Evolutionary conservation across 2,329 filamentous ascomycete genomes (phyloP).

Genomic region (Beauveria sp.): DNA sequence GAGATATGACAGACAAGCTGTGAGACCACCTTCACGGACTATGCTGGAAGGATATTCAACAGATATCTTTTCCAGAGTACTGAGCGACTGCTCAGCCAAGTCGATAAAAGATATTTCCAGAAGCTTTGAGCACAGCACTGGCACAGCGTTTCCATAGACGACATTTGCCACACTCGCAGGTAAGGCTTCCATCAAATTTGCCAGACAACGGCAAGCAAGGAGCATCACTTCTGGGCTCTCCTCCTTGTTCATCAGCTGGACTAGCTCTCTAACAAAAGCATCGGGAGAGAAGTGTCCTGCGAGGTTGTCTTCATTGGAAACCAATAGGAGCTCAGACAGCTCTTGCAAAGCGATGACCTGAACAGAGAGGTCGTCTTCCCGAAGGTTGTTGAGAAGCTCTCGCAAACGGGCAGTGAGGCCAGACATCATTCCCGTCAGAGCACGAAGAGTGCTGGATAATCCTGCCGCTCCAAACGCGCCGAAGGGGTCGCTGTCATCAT

Average conservation of each 20-base stretch:
- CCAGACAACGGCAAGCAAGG: conserved; percentile 87
- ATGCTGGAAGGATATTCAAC: conserved; percentile 92
- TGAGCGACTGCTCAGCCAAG: conserved; percentile 91
- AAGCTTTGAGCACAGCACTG: conserved; percentile 88
- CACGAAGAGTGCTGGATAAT: conserved; percentile 74
- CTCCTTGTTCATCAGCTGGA: conserved; percentile 86
- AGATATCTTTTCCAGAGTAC: conserved; percentile 95
- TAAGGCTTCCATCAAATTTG: conserved; percentile 95
- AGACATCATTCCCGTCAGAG: conserved; percentile 86
- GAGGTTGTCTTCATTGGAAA: conserved; percentile 94
- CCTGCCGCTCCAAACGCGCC: conserved; percentile 62
- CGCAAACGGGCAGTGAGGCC: conserved; percentile 73
- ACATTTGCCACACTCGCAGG: conserved; percentile 90
- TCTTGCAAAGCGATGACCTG: conserved; percentile 92
- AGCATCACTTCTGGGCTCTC: conserved; percentile 98
- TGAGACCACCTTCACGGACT: conserved; percentile 89
- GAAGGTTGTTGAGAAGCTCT: conserved; percentile 67
- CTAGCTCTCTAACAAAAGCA: conserved; percentile 89
- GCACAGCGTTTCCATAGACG: conserved; percentile 94
- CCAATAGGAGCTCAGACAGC: conserved; percentile 82
- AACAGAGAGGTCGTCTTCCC: conserved; percentile 77
- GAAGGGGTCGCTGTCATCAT: conserved; percentile 59
- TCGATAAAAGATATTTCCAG: conserved; percentile 97
- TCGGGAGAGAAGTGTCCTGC: conserved; percentile 93
- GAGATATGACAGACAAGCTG: conserved; percentile 89